Evolutionary conservation across 352 stramenopile species (phyloP).

Genomic region (Phytophthora pseudosyringae): DNA sequence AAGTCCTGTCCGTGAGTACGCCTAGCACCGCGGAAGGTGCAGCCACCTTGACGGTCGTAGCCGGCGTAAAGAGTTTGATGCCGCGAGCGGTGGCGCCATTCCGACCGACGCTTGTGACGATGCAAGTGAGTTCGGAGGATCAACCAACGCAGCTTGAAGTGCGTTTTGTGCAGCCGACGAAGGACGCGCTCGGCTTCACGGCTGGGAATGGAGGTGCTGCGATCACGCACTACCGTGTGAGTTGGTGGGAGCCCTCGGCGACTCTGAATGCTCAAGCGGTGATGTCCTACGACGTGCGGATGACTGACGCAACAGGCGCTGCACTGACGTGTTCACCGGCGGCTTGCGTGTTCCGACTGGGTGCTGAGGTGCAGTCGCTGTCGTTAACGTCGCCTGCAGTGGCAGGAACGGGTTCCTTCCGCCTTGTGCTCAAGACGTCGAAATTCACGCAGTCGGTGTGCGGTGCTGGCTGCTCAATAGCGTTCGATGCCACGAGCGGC

Average conservation of each 20-base stretch:
- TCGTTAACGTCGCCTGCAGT: slow-evolving; percentile 67
- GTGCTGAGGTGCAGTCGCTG: slow-evolving; percentile 92
- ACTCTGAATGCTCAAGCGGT: slow-evolving; percentile 45
- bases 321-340: slow-evolving; percentile 37
- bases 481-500: slow-evolving; percentile 31
- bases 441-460: slow-evolving; percentile 48
- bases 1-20: slow-evolving; percentile 40
- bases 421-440: slow-evolving; percentile 54
- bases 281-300: slow-evolving; percentile 61
- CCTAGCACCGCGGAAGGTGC: slow-evolving; percentile 21
- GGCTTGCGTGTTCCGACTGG: slow-evolving; percentile 89
- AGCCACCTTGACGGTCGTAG: slow-evolving; percentile 15
- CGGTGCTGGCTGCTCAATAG: slow-evolving; percentile 38
- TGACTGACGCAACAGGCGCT: slow-evolving; percentile 39
- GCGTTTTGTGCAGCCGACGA: slow-evolving; percentile 66
- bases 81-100: slow-evolving; percentile 66
- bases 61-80: slow-evolving; percentile 40
- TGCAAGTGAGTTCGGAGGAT: slow-evolving; percentile 78
- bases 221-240: slow-evolving; percentile 75
- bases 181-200: slow-evolving; percentile 71
- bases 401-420: slow-evolving; percentile 68
- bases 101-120: slow-evolving; percentile 68
- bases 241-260: slow-evolving; percentile 54
- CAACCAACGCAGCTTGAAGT: slow-evolving; percentile 86
- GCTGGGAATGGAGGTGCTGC: slow-evolving; percentile 54